Evolutionary conservation across 805 yeast species (phyloP).

Genomic region (Candida easanensis): DNA sequence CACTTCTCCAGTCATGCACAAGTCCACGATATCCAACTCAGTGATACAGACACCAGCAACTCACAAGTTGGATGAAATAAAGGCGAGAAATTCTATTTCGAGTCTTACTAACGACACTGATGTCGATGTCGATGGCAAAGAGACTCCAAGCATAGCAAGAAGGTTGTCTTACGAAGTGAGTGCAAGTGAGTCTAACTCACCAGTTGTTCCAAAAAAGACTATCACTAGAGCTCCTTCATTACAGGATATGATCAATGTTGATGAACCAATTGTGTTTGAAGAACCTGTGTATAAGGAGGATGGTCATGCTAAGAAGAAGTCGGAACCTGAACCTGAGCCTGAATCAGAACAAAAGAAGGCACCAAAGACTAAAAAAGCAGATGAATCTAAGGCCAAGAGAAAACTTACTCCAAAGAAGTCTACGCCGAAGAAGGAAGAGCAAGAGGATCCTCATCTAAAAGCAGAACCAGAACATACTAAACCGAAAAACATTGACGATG

Average conservation of each 20-base stretch:
- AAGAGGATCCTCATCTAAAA: not conserved
- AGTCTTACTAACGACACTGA: conserved; percentile 44
- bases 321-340: conserved; percentile 1
- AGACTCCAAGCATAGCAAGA: conserved; percentile 35
- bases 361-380: conserved; percentile 1
- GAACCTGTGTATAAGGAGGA: conserved; percentile 13
- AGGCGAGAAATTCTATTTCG: conserved; percentile 23
- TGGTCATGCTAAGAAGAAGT: not conserved
- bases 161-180: conserved; percentile 25
- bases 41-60: conserved; percentile 2
- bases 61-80: conserved; percentile 15
- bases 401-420: not conserved
- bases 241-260: conserved; percentile 18
- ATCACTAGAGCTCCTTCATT: conserved; percentile 17
- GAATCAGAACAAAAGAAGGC: not conserved
- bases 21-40: not conserved
- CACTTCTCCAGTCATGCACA: conserved; percentile 14
- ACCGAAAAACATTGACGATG: conserved; percentile 8
- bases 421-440: no score
- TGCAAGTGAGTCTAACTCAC: conserved; percentile 25
- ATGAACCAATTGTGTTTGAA: conserved; percentile 14
- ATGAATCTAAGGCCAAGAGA: not conserved
- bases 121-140: conserved; percentile 41
- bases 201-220: conserved; percentile 22
- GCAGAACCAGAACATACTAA: not conserved